These are phyloP conservation scores for Xylariaceae sp. DNA, from an alignment of 2,329 filamentous ascomycete genomes.

Conservation along the genomic window DNA sequence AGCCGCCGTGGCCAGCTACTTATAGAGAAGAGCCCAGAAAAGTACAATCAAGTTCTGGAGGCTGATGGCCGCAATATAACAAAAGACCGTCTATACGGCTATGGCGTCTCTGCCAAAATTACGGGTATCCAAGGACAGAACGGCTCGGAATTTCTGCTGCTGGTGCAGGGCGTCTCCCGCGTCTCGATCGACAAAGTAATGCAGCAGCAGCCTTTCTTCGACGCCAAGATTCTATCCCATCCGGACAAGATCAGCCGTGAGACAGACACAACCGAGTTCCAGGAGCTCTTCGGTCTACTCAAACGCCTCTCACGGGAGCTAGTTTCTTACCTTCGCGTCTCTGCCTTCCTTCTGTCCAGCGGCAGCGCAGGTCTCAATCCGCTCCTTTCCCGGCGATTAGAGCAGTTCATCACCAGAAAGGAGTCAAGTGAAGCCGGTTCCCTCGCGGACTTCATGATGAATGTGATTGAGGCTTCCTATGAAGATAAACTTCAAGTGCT, in stretches of 20 bases:
- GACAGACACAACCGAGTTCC: slow-evolving; percentile 30
- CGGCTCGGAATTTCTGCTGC: slow-evolving; percentile 72
- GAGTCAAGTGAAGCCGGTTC: slow-evolving; percentile 77
- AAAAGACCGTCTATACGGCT: slow-evolving; percentile 75
- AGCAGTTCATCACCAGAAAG: slow-evolving; percentile 82
- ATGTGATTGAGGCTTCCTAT: slow-evolving; percentile 80
- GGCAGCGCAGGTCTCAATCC: slow-evolving; percentile 69
- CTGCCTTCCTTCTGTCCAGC: slow-evolving; percentile 73
- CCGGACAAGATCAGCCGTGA: slow-evolving; percentile 24
- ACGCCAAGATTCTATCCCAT: slow-evolving; percentile 66
- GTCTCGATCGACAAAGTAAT: slow-evolving; percentile 72
- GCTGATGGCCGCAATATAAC: slow-evolving; percentile 59
- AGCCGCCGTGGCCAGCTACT: slow-evolving; percentile 73
- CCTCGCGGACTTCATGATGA: slow-evolving; percentile 95
- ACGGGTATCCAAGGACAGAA: slow-evolving; percentile 73
- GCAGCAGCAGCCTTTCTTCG: slow-evolving; percentile 81
- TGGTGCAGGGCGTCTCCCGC: slow-evolving; percentile 81
- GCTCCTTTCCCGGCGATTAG: slow-evolving; percentile 79
- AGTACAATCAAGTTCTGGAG: slow-evolving; percentile 45
- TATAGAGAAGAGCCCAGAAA: slow-evolving; percentile 61
- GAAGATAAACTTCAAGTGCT: slow-evolving; percentile 90
- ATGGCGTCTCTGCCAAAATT: slow-evolving; percentile 78
- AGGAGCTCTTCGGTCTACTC: slow-evolving; percentile 72
- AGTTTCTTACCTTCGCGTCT: slow-evolving; percentile 77
- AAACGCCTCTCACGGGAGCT: slow-evolving; percentile 85